phyloP scores from a whole-genome alignment of 1,139 yeast genomes.

The Geotrichum reessii region DNA sequence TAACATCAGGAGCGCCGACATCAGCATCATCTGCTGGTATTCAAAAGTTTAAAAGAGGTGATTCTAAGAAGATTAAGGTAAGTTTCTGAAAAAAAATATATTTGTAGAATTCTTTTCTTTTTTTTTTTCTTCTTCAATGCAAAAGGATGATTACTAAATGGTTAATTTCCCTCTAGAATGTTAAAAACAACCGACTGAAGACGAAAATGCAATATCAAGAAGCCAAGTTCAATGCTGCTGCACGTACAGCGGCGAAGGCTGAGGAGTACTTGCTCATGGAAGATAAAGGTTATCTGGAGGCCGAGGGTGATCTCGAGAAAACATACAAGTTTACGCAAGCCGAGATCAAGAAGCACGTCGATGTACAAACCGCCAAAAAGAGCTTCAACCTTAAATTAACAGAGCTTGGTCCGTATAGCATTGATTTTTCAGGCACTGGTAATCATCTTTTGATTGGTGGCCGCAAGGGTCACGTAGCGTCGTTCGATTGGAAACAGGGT shows the following conservation, averaged over 20 bases:
- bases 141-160: too few relatives aligned
- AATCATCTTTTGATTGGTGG: conserved; percentile 82
- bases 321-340: conserved; percentile 80
- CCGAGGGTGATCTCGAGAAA: conserved; percentile 85
- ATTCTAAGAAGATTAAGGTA: conserved; percentile 11
- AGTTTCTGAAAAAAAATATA: too few relatives aligned
- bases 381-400: conserved; percentile 66
- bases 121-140: too few relatives aligned
- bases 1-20: conserved; percentile 2
- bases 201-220: conserved; percentile 64
- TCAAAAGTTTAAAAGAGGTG: conserved; percentile 15
- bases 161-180: conserved; percentile 18
- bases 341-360: conserved; percentile 76
- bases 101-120: too few relatives aligned
- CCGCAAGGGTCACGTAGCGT: conserved; percentile 87
- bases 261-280: conserved; percentile 84
- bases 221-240: conserved; percentile 68
- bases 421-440: conserved; percentile 84
- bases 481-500: conserved; percentile 94
- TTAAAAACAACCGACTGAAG: conserved; percentile 56
- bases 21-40: conserved; percentile 5
- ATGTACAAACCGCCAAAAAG: conserved; percentile 61
- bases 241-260: conserved; percentile 64
- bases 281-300: conserved; percentile 78
- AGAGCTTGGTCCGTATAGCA: conserved; percentile 80